Percentiles rank a stretch among this genome's conserved stretches.
Conservation (phyloP, 2,329 filamentous ascomycete species). For the Arthrobotrys iridis region DNA sequence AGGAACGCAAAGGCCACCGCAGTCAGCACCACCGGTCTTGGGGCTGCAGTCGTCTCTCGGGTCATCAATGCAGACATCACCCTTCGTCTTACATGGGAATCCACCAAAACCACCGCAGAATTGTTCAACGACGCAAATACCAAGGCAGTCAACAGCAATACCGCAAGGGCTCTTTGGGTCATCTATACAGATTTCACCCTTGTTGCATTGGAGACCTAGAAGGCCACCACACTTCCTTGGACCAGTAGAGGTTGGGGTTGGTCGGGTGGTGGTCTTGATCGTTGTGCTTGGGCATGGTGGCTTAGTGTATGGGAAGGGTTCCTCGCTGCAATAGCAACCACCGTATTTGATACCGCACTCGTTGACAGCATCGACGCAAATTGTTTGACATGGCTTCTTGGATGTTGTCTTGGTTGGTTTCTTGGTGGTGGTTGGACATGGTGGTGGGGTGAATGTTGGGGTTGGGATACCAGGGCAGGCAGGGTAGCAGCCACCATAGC, state of each 20-base stretch:
- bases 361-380: slow-evolving; percentile 56
- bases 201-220: slow-evolving; percentile 25
- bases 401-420: slow-evolving; percentile 29
- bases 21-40: slow-evolving; percentile 62
- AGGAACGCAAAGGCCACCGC: slow-evolving; percentile 62
- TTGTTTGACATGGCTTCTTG: slow-evolving; percentile 36
- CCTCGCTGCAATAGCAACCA: slow-evolving; percentile 52
- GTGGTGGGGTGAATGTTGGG: slow-evolving; percentile 32
- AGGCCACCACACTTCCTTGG: slow-evolving; percentile 44
- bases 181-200: slow-evolving; percentile 46
- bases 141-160: slow-evolving; percentile 49
- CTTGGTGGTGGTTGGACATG: slow-evolving; percentile 21
- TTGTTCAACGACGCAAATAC: slow-evolving; percentile 39
- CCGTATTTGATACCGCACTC: slow-evolving; percentile 56
- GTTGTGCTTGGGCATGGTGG: slow-evolving; percentile 43
- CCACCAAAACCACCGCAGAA: slow-evolving; percentile 63
- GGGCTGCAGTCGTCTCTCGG: slow-evolving; percentile 63
- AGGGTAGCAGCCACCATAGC: slow-evolving; percentile 41
- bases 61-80: slow-evolving; percentile 63
- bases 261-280: slow-evolving; percentile 5
- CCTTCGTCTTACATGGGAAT: slow-evolving; percentile 58
- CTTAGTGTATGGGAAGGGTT: slow-evolving; percentile 30
- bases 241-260: slow-evolving; percentile 11
- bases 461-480: slow-evolving; percentile 15
- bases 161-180: slow-evolving; percentile 47